Evolutionary conservation across 805 yeast genomes (phyloP).

Genomic region (Isabelozyma gotoi): DNA sequence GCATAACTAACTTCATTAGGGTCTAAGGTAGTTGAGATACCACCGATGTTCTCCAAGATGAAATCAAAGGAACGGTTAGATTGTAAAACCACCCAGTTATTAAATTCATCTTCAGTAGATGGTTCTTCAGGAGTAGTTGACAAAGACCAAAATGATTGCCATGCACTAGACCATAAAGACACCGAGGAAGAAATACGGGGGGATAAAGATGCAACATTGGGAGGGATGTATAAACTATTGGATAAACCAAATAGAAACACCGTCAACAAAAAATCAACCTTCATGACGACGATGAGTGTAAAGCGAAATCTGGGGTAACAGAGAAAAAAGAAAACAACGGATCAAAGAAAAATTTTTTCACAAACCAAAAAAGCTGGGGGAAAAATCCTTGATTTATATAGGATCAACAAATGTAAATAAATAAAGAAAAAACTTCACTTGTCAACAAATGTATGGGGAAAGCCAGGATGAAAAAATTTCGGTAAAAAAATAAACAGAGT

Average conservation of each 20-base stretch:
- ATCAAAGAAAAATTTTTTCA: background rate
- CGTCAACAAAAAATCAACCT: background rate
- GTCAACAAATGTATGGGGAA: background rate
- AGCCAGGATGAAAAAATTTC: background rate
- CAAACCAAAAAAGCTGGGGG: background rate
- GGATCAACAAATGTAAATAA: background rate
- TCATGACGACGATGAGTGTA: background rate
- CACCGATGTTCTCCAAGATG: slow-evolving; percentile 58
- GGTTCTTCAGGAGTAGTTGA: background rate
- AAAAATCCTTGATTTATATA: too few species aligned
- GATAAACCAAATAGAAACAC: background rate
- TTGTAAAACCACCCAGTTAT: slow-evolving; percentile 50
- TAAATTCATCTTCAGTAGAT: slow-evolving; percentile 34
- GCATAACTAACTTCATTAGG: slow-evolving; percentile 52
- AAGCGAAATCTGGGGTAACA: background rate
- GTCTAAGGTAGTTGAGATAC: slow-evolving; percentile 32
- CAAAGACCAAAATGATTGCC: background rate
- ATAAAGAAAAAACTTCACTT: background rate
- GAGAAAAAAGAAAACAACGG: background rate
- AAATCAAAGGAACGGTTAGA: slow-evolving; percentile 40
- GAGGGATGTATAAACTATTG: background rate
- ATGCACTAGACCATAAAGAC: background rate
- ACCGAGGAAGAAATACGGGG: background rate
- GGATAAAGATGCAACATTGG: background rate
- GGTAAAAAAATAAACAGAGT: background rate